Conservation (phyloP, 202 grass and related monocot species). For the Alloteropsis angusta region DNA sequence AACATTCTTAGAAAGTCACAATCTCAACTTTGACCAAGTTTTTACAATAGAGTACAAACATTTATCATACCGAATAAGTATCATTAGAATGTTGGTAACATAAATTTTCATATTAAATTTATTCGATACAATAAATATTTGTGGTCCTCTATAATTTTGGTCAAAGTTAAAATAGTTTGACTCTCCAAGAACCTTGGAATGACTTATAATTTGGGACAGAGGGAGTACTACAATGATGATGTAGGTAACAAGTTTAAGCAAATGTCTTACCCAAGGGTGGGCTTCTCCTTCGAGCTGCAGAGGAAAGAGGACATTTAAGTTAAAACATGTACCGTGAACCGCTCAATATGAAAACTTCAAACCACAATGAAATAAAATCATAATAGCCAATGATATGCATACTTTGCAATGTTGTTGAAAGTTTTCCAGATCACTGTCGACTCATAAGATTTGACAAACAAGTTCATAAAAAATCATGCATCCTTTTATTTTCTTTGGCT, state of each 20-base stretch:
- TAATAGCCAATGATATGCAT: neutral
- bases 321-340: neutral
- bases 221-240: neutral
- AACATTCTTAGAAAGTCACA: no score
- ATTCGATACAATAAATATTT: no score
- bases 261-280: conserved; percentile 71
- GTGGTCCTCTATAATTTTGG: no score
- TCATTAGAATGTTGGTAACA: no score
- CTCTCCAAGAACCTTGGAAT: no score
- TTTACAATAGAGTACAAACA: no score
- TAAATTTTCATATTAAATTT: no score
- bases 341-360: neutral
- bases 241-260: neutral
- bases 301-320: conserved; percentile 14
- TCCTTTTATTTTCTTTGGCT: neutral
- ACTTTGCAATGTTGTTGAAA: neutral
- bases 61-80: no score
- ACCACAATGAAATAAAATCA: neutral
- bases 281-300: conserved; percentile 94
- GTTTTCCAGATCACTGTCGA: neutral
- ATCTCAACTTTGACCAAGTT: no score
- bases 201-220: no score
- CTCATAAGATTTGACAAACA: neutral
- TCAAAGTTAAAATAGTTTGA: no score
- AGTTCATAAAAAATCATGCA: neutral